Base-by-base conservation (phyloP, 345 rosid genomes). In the Cardamine chenopodiifolia region DNA sequence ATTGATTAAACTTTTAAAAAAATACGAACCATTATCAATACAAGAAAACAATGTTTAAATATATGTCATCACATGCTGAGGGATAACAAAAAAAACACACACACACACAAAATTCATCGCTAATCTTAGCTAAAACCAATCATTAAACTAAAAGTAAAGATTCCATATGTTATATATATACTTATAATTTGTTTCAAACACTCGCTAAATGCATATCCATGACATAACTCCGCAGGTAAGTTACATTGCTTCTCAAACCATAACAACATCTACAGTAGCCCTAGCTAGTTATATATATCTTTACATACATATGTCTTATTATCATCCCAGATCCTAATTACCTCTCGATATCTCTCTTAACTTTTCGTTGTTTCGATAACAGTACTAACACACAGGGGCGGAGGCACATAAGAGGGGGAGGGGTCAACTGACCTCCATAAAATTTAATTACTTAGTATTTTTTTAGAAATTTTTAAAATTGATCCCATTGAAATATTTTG, bases 351-450 rank as follows among this genome's bases (percentile, higher is more conserved):
- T 26, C 35, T 26, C 63, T 31, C 68, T 37, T 14, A 49, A 32
- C 49, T 32, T 28, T 15, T 28, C 11, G 45, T 69, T 69, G 14
- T 31, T 52, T 37, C 19, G 17, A 31, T n/a, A 60, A 40, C 69
- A 50, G 28, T 40, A 50, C 50, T 82, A 94, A 76, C 97, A 91
- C 97, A 94, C 29, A 28, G 29, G 5, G 29, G 29, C 29, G 29
- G 29, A 28, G 29, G 29, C 29, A 28, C 29, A 28, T 28, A 28
- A 28, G 29, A 28, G 29, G 29, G 29, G 29, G 29, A 28, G 29
- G 29, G 29, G 29, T 28, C 29, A 28, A 28, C 29, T 28, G 29
- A 28, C 29, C 29, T n/a, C 29, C 29, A 28, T 28, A 28, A 28
- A 28, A 28, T 28, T 28, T 28, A 28, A 28, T 28, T 28, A 28